Percentiles rank a stretch among this genome's conserved stretches.
These are phyloP conservation scores for Leucosporidium scottii DNA, from an alignment of 768 basidiomycete genomes.

Conservation along the genomic window DNA sequence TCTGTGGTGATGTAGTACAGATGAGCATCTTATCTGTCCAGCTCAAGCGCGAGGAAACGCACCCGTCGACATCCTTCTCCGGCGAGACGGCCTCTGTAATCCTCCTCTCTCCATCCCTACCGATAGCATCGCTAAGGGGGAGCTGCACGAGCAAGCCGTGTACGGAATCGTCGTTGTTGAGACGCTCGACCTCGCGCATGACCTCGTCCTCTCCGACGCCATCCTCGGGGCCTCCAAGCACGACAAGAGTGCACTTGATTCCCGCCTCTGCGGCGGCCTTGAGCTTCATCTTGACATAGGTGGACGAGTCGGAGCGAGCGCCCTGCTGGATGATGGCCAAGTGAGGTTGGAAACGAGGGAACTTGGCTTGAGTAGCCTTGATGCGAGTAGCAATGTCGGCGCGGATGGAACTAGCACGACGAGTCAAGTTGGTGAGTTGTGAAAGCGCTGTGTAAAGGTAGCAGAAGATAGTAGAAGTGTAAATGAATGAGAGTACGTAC, in stretches of 20 bases:
- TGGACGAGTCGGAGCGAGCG: slow-evolving; percentile 76
- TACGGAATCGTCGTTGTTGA: slow-evolving; percentile 73
- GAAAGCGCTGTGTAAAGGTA: too few relatives aligned
- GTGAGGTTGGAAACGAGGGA: slow-evolving; percentile 83
- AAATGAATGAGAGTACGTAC: slow-evolving; percentile 6
- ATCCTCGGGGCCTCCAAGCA: slow-evolving; percentile 39
- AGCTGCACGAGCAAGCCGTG: slow-evolving; percentile 93
- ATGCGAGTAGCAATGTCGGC: slow-evolving; percentile 45
- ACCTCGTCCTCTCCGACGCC: slow-evolving; percentile 29
- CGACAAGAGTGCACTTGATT: slow-evolving; percentile 74
- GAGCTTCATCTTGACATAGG: slow-evolving; percentile 95
- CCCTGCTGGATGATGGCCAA: slow-evolving; percentile 93
- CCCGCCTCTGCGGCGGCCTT: slow-evolving; percentile 94
- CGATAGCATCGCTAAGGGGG: slow-evolving; percentile 77
- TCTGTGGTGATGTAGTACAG: slow-evolving; percentile 46
- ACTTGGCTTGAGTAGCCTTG: slow-evolving; percentile 54
- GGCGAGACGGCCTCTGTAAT: slow-evolving; percentile 94
- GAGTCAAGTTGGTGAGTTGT: too few relatives aligned
- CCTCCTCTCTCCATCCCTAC: slow-evolving; percentile 69
- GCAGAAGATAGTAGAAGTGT: too few relatives aligned
- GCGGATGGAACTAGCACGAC: slow-evolving; percentile 15
- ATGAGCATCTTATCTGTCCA: background rate
- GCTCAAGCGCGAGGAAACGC: slow-evolving; percentile 33
- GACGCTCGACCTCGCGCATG: slow-evolving; percentile 64
- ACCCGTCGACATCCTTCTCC: slow-evolving; percentile 97